Conservation (phyloP, 768 basidiomycete species). For the Suillus occidentalis region DNA sequence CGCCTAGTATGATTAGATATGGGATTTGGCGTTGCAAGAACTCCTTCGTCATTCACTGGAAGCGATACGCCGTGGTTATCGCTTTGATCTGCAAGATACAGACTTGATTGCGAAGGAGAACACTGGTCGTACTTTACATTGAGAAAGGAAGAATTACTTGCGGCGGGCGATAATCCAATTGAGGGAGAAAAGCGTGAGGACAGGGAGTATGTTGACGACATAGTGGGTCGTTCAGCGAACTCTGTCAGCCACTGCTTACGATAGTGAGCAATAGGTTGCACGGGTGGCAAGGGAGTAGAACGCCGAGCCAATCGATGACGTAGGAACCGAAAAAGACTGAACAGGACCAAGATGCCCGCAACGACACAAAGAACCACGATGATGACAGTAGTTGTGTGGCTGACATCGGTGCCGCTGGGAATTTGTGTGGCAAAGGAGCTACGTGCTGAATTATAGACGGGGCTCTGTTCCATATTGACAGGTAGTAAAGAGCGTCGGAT, state of each 20-base stretch:
- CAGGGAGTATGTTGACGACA: constrained; percentile 25
- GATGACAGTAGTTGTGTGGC: constrained; percentile 39
- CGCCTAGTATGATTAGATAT: constrained; percentile 4
- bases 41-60: background rate
- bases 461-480: background rate
- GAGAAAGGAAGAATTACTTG: constrained; percentile 36
- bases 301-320: constrained; percentile 33
- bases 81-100: constrained; percentile 17
- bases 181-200: constrained; percentile 24
- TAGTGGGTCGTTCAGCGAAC: constrained; percentile 30
- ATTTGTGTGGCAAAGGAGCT: background rate
- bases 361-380: constrained; percentile 50
- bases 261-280: constrained; percentile 64
- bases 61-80: constrained; percentile 14
- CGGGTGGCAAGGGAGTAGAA: constrained; percentile 56
- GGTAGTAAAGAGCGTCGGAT: constrained; percentile 1
- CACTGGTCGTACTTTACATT: constrained; percentile 22
- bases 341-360: constrained; percentile 38
- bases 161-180: constrained; percentile 19
- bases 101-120: constrained; percentile 16
- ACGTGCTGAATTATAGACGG: background rate
- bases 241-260: constrained; percentile 51
- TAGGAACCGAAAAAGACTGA: constrained; percentile 39
- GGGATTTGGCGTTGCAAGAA: constrained; percentile 6
- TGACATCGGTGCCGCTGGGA: background rate